Base-by-base conservation (phyloP, 768 basidiomycete genomes). In the Lepiota venenata region DNA sequence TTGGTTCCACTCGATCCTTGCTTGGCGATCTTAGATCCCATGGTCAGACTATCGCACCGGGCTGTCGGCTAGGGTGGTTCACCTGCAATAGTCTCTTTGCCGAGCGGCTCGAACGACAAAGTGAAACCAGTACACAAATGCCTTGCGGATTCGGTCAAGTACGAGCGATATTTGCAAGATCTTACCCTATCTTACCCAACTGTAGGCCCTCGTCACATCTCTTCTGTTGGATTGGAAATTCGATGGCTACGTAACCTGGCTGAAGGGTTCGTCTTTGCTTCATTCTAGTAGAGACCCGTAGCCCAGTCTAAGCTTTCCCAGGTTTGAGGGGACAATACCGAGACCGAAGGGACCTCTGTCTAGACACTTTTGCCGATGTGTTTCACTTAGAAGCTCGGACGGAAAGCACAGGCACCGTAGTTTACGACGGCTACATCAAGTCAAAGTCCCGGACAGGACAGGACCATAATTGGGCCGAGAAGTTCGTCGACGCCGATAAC, bases 31-130 rank as follows among this genome's bases (percentile, higher is more conserved):
- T 37, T 47, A 36, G 15, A 51, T 44, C 18, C 38, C 40, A 21
- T 49, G 27, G 40, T 48, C 46, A 92, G 86, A 88, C 84, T 2
- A 80, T 92, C 44, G 86, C 86, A 2, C 91, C 91, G 2, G 91
- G 90, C 2, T 80, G 80, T 50, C 80, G 90, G 8, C 65, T 92
- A 21, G 91, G 91, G 2, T 94, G 84, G 84, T 85, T 88, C 63
- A 91, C 88, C 2, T 85, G 85, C 61, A 85, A 81, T 60, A 83
- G 88, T 1, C 46, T 84, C 21, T 91, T 93, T 63, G 84, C 85
- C 9, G 91, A 93, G 63, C 75, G 87, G 21, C 65, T 93, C 9
- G 83, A 88, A 60, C 74, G 91, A 42, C 79, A 81, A 15, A 76
- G 79, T 15, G 91, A 93, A 71, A 81, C 79, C 0, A 76, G 78